Base-by-base conservation (phyloP, 2,329 filamentous ascomycete genomes). In the Shiraia sp. region DNA sequence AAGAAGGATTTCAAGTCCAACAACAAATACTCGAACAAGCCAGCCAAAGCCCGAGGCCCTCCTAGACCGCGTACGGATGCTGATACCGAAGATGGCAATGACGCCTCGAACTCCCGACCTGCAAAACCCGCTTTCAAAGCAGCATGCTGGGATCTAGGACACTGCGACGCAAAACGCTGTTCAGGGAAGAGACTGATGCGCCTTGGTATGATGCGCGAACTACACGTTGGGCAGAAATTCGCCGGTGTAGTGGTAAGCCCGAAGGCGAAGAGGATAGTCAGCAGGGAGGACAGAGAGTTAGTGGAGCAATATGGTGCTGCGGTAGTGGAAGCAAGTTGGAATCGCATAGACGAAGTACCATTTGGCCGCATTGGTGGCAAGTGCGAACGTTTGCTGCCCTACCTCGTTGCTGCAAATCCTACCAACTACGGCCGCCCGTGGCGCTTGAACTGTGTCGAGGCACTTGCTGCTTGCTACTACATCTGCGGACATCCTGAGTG, bases 391-490 rank as follows among this genome's bases (percentile, higher is more conserved):
- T 33, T 66, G 29, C 45, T 99, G 42, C 93, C 93, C 0, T 99
- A 99, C 69, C 83, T 99, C 6, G 91, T 99, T 35, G 93, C 93
- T 5, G 93, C 93, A 33, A 99, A 99, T 68, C 87, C 88, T 1
- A 93, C 96, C 63, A 99, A 99, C 73, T 99, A 99, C 72, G 93
- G 93, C 47, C 88, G 89, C 63, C 93, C 93, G 4, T 96, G 91
- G 88, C 79, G 91, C 40, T 70, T 99, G 49, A 99, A 99, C 70
- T 99, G 93, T 60, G 93, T 90, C 22, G 93, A 99, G 75, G 93
- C 93, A 3, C 76, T 99, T 32, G 93, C 90, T 0, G 92, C 93
- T 3, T 89, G 88, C 15, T 99, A 95, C 64, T 88, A 81, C 61
- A 99, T 99, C 51, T 97, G 92, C 59, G 90, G 93, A 4, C 89